phyloP scores from a whole-genome alignment of 202 grass and related monocot species.

The Eragrostis tef region DNA sequence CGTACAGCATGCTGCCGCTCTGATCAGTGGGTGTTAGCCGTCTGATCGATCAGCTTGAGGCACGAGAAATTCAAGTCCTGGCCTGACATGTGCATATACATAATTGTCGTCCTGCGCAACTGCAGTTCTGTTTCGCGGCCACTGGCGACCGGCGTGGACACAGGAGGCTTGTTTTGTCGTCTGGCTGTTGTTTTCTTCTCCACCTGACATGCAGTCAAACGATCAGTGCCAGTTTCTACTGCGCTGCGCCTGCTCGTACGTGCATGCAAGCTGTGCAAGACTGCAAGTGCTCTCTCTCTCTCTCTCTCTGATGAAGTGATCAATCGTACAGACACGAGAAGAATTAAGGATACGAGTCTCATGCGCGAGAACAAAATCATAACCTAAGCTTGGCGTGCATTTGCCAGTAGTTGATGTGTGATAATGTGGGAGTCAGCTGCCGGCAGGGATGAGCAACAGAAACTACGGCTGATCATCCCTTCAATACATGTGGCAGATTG shows the following conservation, averaged over 20 bases:
- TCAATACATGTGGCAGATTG: too few relatives aligned
- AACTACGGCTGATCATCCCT: background rate
- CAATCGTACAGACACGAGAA: slow-evolving; percentile 7
- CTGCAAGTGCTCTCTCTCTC: background rate
- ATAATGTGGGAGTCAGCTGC: background rate
- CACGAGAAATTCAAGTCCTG: slow-evolving; percentile 52
- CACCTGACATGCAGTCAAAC: slow-evolving; percentile 50
- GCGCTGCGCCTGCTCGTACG: slow-evolving; percentile 21
- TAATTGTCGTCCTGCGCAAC: slow-evolving; percentile 43
- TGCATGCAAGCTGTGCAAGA: background rate
- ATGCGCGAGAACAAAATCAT: slow-evolving; percentile 44
- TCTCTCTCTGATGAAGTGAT: slow-evolving; percentile 2
- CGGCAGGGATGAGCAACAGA: background rate
- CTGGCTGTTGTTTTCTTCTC: slow-evolving; percentile 58
- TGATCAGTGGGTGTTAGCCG: background rate
- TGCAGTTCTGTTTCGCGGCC: slow-evolving; percentile 50
- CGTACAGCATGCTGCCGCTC: background rate
- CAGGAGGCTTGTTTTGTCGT: slow-evolving; percentile 53
- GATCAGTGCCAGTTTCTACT: slow-evolving; percentile 12
- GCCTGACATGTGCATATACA: slow-evolving; percentile 44
- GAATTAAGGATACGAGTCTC: too few relatives aligned
- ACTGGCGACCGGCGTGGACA: slow-evolving; percentile 28
- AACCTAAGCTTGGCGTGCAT: slow-evolving; percentile 12
- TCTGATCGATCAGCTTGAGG: slow-evolving; percentile 26
- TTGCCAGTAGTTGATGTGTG: slow-evolving; percentile 35